These are phyloP conservation scores for Tricholoma furcatifolium DNA, from an alignment of 768 basidiomycete genomes.

Conservation along the genomic window DNA sequence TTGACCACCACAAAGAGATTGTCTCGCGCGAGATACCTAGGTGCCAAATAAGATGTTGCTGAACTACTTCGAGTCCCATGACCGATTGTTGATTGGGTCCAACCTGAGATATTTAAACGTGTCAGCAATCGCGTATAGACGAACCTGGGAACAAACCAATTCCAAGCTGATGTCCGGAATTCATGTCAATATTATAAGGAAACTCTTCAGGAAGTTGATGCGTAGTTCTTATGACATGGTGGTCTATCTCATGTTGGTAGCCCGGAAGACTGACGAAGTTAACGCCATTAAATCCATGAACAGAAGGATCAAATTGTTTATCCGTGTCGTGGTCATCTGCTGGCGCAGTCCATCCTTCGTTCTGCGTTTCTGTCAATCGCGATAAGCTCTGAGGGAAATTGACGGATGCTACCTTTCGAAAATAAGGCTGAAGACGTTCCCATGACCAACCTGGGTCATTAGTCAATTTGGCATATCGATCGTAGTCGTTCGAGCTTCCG, in stretches of 20 bases:
- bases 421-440: slow-evolving; percentile 19
- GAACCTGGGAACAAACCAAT: slow-evolving; percentile 28
- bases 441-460: slow-evolving; percentile 29
- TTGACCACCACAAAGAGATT: slow-evolving; percentile 27
- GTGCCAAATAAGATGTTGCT: slow-evolving; percentile 18
- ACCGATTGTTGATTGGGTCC: slow-evolving; percentile 10
- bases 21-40: slow-evolving; percentile 17
- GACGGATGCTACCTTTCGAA: slow-evolving; percentile 14
- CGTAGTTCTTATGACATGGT: slow-evolving; percentile 30
- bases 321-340: slow-evolving; percentile 28
- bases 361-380: slow-evolving; percentile 11
- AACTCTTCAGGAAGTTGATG: slow-evolving; percentile 28
- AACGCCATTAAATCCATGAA: slow-evolving; percentile 23
- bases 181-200: neutral
- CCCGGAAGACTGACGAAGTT: slow-evolving; percentile 26
- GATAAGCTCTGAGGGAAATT: neutral
- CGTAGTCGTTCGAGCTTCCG: slow-evolving; percentile 25
- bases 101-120: slow-evolving; percentile 8
- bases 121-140: slow-evolving; percentile 5
- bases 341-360: slow-evolving; percentile 25
- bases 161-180: slow-evolving; percentile 28
- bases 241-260: slow-evolving; percentile 25
- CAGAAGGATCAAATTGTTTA: slow-evolving; percentile 25
- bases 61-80: slow-evolving; percentile 16
- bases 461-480: slow-evolving; percentile 23